Percentiles rank a stretch among this genome's conserved stretches.
These are phyloP conservation scores for Kazachstania africana DNA, from an alignment of 805 yeast genomes.

Conservation along the genomic window DNA sequence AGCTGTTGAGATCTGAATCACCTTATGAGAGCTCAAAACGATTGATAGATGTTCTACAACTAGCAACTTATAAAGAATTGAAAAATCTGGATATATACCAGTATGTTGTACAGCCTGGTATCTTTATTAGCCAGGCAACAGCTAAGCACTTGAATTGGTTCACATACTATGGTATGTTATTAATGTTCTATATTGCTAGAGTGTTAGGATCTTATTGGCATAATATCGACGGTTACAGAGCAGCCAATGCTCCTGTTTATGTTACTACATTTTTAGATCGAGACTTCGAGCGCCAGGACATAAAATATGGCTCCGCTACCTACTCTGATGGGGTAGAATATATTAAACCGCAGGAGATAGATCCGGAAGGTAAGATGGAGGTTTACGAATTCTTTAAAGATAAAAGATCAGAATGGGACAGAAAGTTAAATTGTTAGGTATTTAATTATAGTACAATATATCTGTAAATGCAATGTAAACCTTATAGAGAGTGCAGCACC, in stretches of 20 bases:
- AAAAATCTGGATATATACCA: slow-evolving; percentile 46
- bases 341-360: slow-evolving; percentile 44
- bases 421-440: slow-evolving; percentile 44
- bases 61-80: slow-evolving; percentile 50
- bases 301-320: slow-evolving; percentile 67
- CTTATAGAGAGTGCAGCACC: too few relatives aligned
- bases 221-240: slow-evolving; percentile 75
- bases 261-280: slow-evolving; percentile 41
- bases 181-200: slow-evolving; percentile 74
- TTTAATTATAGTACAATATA: too few relatives aligned
- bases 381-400: slow-evolving; percentile 47
- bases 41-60: slow-evolving; percentile 69
- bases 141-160: slow-evolving; percentile 61
- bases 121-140: slow-evolving; percentile 74
- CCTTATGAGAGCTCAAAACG: slow-evolving; percentile 92
- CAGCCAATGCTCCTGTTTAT: slow-evolving; percentile 76
- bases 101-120: slow-evolving; percentile 90
- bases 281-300: slow-evolving; percentile 32
- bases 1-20: slow-evolving; percentile 46
- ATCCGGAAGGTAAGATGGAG: slow-evolving; percentile 50
- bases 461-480: too few relatives aligned
- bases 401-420: slow-evolving; percentile 60
- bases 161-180: slow-evolving; percentile 75
- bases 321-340: slow-evolving; percentile 53
- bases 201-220: slow-evolving; percentile 78